Conservation (phyloP, 108 stramenopile species). For the Skeletonema menzelii region DNA sequence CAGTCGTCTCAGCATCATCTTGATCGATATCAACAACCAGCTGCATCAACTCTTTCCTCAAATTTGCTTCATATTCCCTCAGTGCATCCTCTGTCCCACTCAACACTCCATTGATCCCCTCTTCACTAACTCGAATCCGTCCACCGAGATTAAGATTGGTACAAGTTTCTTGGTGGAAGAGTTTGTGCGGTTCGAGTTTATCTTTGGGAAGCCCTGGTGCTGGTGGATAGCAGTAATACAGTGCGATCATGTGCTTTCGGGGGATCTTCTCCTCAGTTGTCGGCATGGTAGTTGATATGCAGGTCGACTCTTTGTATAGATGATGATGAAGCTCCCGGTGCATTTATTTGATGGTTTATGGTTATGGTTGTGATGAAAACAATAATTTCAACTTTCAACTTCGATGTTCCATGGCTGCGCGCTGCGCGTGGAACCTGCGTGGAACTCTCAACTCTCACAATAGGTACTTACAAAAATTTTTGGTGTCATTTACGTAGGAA, state of each 20-base stretch:
- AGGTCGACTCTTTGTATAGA: too few species aligned
- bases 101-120: slow-evolving; percentile 87
- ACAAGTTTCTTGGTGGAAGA: slow-evolving; percentile 55
- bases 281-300: too few species aligned
- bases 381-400: too few species aligned
- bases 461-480: too few species aligned
- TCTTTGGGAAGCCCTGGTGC: slow-evolving; percentile 25
- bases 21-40: background rate
- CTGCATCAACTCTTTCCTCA: slow-evolving; percentile 37
- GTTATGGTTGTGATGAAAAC: too few species aligned
- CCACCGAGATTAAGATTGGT: slow-evolving; percentile 50
- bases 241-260: slow-evolving; percentile 46
- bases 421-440: too few species aligned
- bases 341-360: too few species aligned
- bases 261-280: background rate
- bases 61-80: slow-evolving; percentile 48
- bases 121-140: slow-evolving; percentile 66
- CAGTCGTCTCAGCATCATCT: background rate
- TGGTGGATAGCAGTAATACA: slow-evolving; percentile 77
- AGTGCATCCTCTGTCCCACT: slow-evolving; percentile 47
- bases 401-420: too few species aligned
- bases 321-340: too few species aligned
- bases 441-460: too few species aligned
- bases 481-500: too few species aligned
- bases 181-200: slow-evolving; percentile 39